Conservation (phyloP, 768 basidiomycete species). For the Auricularia sp. region DNA sequence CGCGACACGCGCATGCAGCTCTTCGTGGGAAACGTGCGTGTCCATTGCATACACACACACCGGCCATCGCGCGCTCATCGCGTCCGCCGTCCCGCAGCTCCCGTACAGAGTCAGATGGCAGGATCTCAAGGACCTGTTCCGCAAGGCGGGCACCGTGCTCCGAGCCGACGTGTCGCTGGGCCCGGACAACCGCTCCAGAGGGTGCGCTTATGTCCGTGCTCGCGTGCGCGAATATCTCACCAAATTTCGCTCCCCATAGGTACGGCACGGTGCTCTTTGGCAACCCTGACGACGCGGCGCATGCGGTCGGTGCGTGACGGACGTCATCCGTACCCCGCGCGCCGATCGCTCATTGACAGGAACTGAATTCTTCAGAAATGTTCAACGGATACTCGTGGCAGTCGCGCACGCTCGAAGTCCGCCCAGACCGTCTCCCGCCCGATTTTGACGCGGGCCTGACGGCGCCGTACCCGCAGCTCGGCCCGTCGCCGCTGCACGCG, state of each 20-base stretch:
- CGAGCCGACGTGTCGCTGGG: constrained; percentile 65
- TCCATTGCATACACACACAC: constrained; percentile 5
- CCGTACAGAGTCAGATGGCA: constrained; percentile 98
- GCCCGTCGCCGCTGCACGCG: not conserved
- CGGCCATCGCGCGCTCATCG: constrained; percentile 2
- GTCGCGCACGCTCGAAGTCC: constrained; percentile 81
- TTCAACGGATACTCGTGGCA: constrained; percentile 99
- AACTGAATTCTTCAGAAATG: constrained; percentile 41
- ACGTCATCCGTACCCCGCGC: not conserved
- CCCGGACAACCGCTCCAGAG: constrained; percentile 85
- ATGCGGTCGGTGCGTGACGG: constrained; percentile 52
- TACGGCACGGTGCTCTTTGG: constrained; percentile 91
- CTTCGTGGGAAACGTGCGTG: constrained; percentile 87
- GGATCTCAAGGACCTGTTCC: constrained; percentile 96
- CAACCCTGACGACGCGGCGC: constrained; percentile 86
- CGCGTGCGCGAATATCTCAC: not conserved
- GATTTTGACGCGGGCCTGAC: constrained; percentile 35
- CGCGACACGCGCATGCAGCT: constrained; percentile 90
- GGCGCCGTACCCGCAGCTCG: not conserved
- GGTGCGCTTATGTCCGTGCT: constrained; percentile 25
- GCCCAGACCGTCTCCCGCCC: constrained; percentile 71
- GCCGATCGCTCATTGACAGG: not conserved
- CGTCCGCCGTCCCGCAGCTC: constrained; percentile 38
- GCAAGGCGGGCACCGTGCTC: constrained; percentile 84
- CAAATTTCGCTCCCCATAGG: not conserved